These are phyloP conservation scores for Scutellaria barbata DNA, from an alignment of 257 asterid species.

Conservation along the genomic window DNA sequence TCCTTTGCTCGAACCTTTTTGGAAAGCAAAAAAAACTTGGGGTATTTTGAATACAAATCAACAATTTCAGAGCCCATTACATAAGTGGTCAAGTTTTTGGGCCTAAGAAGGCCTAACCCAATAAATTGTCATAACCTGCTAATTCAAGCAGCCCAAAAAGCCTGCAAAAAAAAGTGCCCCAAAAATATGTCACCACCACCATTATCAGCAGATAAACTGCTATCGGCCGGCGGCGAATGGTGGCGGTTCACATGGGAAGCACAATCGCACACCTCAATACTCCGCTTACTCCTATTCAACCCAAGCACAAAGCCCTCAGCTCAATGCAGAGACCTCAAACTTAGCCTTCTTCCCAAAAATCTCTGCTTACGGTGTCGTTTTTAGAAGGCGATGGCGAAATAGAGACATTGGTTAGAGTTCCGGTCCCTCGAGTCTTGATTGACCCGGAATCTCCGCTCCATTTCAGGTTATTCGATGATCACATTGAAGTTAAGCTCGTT, in stretches of 20 bases:
- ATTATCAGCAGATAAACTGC: constrained; percentile 35
- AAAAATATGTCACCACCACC: constrained; percentile 53
- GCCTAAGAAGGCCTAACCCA: constrained; percentile 13
- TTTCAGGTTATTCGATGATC: constrained; percentile 64
- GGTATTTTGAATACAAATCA: too few species aligned
- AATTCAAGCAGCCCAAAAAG: constrained; percentile 32
- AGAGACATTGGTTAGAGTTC: constrained; percentile 53
- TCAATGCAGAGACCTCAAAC: constrained; percentile 53
- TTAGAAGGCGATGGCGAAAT: constrained; percentile 34
- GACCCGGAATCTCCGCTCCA: constrained; percentile 66
- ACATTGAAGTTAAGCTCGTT: constrained; percentile 75
- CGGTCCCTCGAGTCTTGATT: constrained; percentile 69
- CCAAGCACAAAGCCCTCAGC: constrained; percentile 48
- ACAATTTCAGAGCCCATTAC: background rate
- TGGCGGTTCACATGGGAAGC: constrained; percentile 78
- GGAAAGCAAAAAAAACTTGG: too few species aligned
- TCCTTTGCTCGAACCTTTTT: too few species aligned
- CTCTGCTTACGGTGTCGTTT: constrained; percentile 57
- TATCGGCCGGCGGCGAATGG: constrained; percentile 35
- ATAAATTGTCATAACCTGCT: constrained; percentile 31
- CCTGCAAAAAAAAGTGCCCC: background rate
- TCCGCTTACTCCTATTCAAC: constrained; percentile 59
- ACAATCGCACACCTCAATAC: constrained; percentile 62
- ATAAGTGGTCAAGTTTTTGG: background rate
- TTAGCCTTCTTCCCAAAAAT: constrained; percentile 49